A percentile compares a stretch with the other conserved stretches of the same genome.
Conservation (phyloP, 805 yeast species). For the Wickerhamiella galacta region DNA sequence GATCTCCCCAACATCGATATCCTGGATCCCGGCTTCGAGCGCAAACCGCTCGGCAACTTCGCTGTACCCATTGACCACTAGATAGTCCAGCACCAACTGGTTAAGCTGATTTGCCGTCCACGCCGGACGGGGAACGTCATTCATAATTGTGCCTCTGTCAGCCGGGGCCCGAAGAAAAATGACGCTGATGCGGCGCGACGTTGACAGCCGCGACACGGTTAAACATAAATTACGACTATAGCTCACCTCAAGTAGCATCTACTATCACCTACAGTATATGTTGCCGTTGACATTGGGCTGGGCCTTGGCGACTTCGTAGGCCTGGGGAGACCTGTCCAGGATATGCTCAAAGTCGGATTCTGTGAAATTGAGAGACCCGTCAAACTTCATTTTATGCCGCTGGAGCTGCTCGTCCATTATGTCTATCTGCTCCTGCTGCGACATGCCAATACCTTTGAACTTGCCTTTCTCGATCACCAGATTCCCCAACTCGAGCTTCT, state of each 20-base stretch:
- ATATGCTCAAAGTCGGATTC: conserved; percentile 11
- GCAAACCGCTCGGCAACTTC: conserved; percentile 7
- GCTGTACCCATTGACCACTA: conserved; percentile 7
- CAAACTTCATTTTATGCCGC: conserved; percentile 30
- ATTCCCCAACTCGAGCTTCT: conserved; percentile 64
- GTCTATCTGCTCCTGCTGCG: conserved; percentile 9
- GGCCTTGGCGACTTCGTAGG: conserved; percentile 10
- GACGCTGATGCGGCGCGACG: too few species aligned
- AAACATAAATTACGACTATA: too few species aligned
- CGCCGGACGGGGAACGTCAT: not conserved
- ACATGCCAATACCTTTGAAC: conserved; percentile 15
- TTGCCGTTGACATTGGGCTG: conserved; percentile 9
- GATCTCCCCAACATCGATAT: conserved; percentile 3
- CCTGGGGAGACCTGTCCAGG: conserved; percentile 13
- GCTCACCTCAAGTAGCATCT: too few species aligned
- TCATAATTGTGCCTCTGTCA: too few species aligned
- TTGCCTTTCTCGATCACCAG: conserved; percentile 52
- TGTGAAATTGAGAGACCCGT: conserved; percentile 12
- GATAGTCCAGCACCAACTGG: conserved; percentile 5
- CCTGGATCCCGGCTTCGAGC: conserved; percentile 5
- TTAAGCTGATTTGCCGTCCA: conserved; percentile 1
- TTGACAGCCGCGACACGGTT: too few species aligned
- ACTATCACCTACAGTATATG: conserved; percentile 1
- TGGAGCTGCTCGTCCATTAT: conserved; percentile 11
- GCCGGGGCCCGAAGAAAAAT: too few species aligned